These are phyloP conservation scores for Chalciporus sphaerocephalus DNA, from an alignment of 768 basidiomycete species.

Conservation along the genomic window DNA sequence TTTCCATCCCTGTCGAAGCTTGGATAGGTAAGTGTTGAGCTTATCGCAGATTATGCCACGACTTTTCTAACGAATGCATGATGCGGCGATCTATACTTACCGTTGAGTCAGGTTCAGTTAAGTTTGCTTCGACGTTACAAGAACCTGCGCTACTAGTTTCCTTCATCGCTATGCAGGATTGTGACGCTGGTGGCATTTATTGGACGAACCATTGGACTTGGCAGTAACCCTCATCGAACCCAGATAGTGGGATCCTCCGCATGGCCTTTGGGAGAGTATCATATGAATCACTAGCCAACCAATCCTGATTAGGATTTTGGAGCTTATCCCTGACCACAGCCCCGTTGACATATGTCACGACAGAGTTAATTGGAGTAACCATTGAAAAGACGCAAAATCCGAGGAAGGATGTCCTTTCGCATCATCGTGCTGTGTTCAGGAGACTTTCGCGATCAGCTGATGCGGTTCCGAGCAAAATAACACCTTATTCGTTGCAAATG, in stretches of 20 bases:
- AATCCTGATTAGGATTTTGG: conserved; percentile 33
- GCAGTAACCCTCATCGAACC: conserved; percentile 47
- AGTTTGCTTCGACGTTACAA: neutral
- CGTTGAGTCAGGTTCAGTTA: conserved; percentile 43
- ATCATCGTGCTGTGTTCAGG: conserved; percentile 31
- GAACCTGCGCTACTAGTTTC: conserved; percentile 42
- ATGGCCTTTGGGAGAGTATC: conserved; percentile 23
- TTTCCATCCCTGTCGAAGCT: conserved; percentile 40
- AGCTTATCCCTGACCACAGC: conserved; percentile 28
- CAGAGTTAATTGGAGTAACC: conserved; percentile 37
- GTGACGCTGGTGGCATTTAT: conserved; percentile 39
- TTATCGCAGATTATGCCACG: neutral
- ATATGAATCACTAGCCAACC: conserved; percentile 23
- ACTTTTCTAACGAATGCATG: conserved; percentile 4
- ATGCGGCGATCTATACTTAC: conserved; percentile 54
- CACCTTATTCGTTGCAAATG: conserved; percentile 25
- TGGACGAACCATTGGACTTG: conserved; percentile 49
- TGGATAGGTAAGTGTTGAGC: conserved; percentile 50
- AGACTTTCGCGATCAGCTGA: conserved; percentile 38
- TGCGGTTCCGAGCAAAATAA: conserved; percentile 39
- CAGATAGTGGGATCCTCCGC: conserved; percentile 39
- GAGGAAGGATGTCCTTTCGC: conserved; percentile 37
- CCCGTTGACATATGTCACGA: conserved; percentile 36
- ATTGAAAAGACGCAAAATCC: conserved; percentile 40
- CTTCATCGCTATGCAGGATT: conserved; percentile 50